Base-by-base conservation (phyloP, 768 basidiomycete species). In the Cyclocybe aegerita region DNA sequence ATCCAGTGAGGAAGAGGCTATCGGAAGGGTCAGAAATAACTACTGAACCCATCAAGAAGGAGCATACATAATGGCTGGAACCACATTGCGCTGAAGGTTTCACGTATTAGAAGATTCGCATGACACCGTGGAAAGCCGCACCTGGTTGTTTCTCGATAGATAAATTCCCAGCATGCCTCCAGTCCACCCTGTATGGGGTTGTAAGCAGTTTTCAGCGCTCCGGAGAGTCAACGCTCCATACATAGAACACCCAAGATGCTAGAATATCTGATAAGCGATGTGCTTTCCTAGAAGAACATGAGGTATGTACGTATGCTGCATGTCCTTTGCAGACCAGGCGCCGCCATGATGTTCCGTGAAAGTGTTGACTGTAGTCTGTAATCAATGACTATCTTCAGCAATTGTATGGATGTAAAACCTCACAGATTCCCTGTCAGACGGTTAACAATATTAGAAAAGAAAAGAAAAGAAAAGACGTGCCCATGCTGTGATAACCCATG, bases 161-260 rank as follows among this genome's bases (percentile, higher is more conserved):
- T 85, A 86, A 44, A 97, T 86, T 2, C 93, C 95, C 4, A 98
- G 72, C n/a, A 85, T 72, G 14, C 95, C 95, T 47, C 95, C 95
- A 11, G 88, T 78, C 92, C 92, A 95, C 95, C 93, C 88, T 89
- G 52, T 36, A 50, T 48, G 39, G 33, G 31, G 38, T 33, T 35
- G 38, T 60, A 30, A 56, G 36, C 42, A 7, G 43, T 31, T 12
- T 41, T n/a, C 2, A 46, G 16, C 33, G 14, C 30, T 50, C 14
- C 17, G 29, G 29, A 47, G 45, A 17, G 23, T 23, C 23, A 23
- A 49, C 43, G 48, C 33, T 15, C 58, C 81, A 43, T 71, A 87
- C 87, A 90, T 33, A 90, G 71, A 16, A 90, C 76, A 30, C 88
- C 88, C 7, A 93, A 70, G 44, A 88, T 81, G 2, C 88, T 90